Percentiles rank a stretch among this genome's conserved stretches.
Evolutionary conservation across 257 asterid genomes (phyloP).

Genomic region (Gynochthodes officinalis): DNA sequence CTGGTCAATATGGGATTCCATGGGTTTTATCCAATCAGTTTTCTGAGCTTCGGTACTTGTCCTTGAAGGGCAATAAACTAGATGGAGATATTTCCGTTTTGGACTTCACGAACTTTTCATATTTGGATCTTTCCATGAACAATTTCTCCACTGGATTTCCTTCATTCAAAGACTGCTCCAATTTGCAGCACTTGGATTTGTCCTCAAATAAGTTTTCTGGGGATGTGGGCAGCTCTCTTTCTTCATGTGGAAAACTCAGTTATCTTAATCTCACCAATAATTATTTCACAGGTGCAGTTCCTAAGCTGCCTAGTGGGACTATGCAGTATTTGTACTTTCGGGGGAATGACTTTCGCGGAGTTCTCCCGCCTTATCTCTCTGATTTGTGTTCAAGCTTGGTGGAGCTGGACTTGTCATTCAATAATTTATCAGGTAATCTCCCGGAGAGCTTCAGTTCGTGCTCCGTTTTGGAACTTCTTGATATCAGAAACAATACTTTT

Average conservation of each 20-base stretch:
- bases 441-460: constrained; percentile 64
- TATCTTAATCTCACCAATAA: constrained; percentile 76
- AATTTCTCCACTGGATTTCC: constrained; percentile 66
- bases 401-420: constrained; percentile 65
- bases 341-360: constrained; percentile 55
- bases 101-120: constrained; percentile 40
- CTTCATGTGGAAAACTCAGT: constrained; percentile 49
- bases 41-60: constrained; percentile 45
- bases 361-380: constrained; percentile 38
- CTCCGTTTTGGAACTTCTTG: constrained; percentile 54
- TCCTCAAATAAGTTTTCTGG: constrained; percentile 71
- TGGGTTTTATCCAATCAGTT: constrained; percentile 56
- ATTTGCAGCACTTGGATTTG: constrained; percentile 61
- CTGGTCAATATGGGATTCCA: constrained; percentile 45
- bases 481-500: constrained; percentile 62
- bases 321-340: constrained; percentile 59
- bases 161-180: constrained; percentile 48
- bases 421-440: constrained; percentile 58
- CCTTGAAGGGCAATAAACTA: constrained; percentile 60
- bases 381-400: constrained; percentile 60
- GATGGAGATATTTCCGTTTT: constrained; percentile 43
- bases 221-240: constrained; percentile 48
- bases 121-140: constrained; percentile 73
- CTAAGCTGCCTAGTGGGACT: constrained; percentile 37
- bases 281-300: constrained; percentile 55